phyloP scores from a whole-genome alignment of 169 alveolate genomes.

The Miamiensis avidus region DNA sequence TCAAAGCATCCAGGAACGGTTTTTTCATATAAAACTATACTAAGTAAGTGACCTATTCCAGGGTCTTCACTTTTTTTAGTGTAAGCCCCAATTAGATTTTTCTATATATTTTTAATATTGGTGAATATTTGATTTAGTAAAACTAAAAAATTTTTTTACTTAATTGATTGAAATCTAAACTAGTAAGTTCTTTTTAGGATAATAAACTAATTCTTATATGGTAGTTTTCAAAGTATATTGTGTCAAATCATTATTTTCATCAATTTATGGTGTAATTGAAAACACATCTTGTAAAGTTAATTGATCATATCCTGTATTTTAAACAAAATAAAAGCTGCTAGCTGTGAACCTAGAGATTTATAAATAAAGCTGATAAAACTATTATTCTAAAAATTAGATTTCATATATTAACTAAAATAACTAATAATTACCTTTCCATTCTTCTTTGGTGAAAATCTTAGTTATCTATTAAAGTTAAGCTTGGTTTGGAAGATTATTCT shows the following conservation, averaged over 20 bases:
- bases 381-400: no score
- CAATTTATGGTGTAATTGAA: neutral
- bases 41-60: neutral
- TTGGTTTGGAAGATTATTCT: no score
- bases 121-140: no score
- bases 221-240: neutral
- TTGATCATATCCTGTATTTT: neutral
- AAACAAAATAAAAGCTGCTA: neutral
- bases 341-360: neutral
- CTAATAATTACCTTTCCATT: neutral
- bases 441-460: neutral
- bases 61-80: neutral
- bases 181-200: no score
- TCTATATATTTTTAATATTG: neutral
- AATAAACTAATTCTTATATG: no score
- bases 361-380: neutral
- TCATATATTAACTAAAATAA: no score
- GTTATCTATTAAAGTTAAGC: neutral
- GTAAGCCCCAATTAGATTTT: neutral
- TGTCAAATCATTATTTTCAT: neutral
- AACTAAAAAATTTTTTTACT: no score
- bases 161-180: no score
- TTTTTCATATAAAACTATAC: neutral
- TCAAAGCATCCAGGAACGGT: neutral
- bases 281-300: neutral